A percentile compares a stretch with the other conserved stretches of the same genome.
phyloP scores from a whole-genome alignment of 2,329 filamentous ascomycete genomes.

The Colletotrichum echinochloae region DNA sequence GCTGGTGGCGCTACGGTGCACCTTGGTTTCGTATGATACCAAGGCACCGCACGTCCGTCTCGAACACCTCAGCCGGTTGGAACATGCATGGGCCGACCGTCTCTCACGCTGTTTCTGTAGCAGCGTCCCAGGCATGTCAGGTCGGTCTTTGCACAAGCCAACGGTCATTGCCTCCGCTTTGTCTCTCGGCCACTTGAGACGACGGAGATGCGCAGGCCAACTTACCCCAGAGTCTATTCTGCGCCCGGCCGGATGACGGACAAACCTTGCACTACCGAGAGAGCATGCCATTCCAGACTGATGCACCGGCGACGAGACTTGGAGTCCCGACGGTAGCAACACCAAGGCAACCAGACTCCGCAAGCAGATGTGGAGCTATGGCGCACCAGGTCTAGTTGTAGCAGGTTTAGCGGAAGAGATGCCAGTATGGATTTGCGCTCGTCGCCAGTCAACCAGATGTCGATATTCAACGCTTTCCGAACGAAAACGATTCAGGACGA shows the following conservation, averaged over 20 bases:
- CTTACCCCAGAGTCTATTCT: conserved; percentile 6
- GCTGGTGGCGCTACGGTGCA: conserved; percentile 21
- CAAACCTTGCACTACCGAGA: not conserved
- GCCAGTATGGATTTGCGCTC: not conserved
- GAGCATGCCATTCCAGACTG: conserved; percentile 3
- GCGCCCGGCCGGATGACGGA: conserved; percentile 18
- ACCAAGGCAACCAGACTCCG: conserved; percentile 3
- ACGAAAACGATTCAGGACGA: not conserved
- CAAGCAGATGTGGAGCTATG: not conserved
- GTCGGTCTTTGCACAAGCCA: conserved; percentile 9
- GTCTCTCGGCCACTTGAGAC: conserved; percentile 27
- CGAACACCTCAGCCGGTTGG: not conserved
- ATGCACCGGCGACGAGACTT: not conserved
- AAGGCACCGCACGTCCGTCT: conserved; percentile 15
- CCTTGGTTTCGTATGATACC: conserved; percentile 14
- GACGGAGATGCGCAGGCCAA: conserved; percentile 19
- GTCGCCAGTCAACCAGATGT: not conserved
- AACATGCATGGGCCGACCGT: conserved; percentile 11
- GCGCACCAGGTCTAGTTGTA: not conserved
- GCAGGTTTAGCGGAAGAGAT: not conserved
- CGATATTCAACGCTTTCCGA: no score
- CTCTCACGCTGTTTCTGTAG: conserved; percentile 20
- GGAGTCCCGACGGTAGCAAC: not conserved
- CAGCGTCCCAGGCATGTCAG: conserved; percentile 20
- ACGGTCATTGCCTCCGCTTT: conserved; percentile 20